These are phyloP conservation scores for Cystobasidium pallidum DNA, from an alignment of 1,284 basidiomycete genomes.

Conservation along the genomic window DNA sequence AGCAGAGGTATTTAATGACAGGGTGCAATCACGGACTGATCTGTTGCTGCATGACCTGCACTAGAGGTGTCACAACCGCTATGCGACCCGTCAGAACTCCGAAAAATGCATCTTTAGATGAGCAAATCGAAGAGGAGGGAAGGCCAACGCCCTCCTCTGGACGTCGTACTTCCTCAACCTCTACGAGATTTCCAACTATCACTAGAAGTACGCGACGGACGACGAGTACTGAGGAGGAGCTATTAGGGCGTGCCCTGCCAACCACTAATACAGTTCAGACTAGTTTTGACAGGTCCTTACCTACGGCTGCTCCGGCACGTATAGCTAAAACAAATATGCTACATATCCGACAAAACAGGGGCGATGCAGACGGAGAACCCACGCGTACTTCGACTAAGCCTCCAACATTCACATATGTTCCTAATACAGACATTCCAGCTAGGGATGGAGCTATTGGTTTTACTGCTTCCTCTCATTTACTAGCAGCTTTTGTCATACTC, in stretches of 20 bases:
- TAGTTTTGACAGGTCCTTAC: neutral
- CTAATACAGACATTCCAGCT: conserved; percentile 29
- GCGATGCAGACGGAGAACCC: neutral
- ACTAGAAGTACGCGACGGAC: conserved; percentile 2
- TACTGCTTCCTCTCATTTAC: conserved; percentile 14
- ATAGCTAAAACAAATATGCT: neutral
- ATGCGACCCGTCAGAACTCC: neutral
- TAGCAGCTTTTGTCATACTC: conserved; percentile 12
- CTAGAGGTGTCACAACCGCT: neutral
- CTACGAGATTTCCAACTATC: neutral
- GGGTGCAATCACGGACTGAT: neutral
- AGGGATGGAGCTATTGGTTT: conserved; percentile 31
- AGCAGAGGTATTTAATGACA: neutral
- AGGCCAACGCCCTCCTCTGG: neutral
- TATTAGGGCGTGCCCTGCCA: conserved; percentile 27
- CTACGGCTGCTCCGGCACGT: neutral
- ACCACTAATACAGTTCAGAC: neutral
- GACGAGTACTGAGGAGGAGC: neutral
- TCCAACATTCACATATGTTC: conserved; percentile 13
- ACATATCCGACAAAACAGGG: conserved; percentile 3
- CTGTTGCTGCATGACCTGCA: neutral
- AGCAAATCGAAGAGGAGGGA: neutral
- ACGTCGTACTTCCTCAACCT: conserved; percentile 4
- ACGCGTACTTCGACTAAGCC: neutral
- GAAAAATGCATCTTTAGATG: neutral